Evolutionary conservation across 371 early-diverging fungal genomes (phyloP).

Genomic region (Mortierella sp.): DNA sequence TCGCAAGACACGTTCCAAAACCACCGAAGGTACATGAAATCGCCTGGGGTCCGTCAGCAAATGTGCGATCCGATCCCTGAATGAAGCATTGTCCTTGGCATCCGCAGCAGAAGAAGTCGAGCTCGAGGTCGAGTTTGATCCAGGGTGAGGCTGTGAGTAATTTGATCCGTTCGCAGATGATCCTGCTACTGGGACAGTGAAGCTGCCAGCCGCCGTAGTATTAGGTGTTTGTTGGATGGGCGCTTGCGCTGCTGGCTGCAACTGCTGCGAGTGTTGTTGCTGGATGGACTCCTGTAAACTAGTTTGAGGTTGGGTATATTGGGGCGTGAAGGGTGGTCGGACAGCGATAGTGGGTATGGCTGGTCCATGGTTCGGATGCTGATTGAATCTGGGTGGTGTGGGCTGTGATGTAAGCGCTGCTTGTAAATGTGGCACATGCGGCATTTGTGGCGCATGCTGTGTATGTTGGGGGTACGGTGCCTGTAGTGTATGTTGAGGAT

Average conservation of each 20-base stretch:
- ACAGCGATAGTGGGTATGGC: neutral
- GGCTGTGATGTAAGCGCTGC: neutral
- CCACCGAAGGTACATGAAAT: constrained; percentile 37
- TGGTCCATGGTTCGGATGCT: neutral
- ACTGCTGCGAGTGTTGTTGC: neutral
- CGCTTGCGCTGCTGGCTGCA: neutral
- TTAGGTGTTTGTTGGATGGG: neutral
- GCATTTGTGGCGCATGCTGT: neutral
- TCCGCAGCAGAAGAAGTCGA: constrained; percentile 3
- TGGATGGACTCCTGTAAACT: neutral
- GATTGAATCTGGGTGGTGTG: neutral
- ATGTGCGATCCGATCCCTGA: constrained; percentile 21
- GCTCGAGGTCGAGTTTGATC: neutral
- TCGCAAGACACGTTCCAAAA: constrained; percentile 35
- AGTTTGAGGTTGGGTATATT: neutral
- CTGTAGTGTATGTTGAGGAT: neutral
- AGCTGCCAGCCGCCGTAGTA: neutral
- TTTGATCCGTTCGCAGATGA: constrained; percentile 13
- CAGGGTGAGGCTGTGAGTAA: neutral
- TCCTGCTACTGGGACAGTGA: neutral
- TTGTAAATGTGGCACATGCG: neutral
- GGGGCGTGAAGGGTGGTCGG: neutral
- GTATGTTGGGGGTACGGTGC: neutral
- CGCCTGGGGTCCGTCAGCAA: constrained; percentile 36
- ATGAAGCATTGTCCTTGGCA: neutral